Evolutionary conservation across 2,329 filamentous ascomycete species (phyloP).

Genomic region (Basipetospora chlamydospora): DNA sequence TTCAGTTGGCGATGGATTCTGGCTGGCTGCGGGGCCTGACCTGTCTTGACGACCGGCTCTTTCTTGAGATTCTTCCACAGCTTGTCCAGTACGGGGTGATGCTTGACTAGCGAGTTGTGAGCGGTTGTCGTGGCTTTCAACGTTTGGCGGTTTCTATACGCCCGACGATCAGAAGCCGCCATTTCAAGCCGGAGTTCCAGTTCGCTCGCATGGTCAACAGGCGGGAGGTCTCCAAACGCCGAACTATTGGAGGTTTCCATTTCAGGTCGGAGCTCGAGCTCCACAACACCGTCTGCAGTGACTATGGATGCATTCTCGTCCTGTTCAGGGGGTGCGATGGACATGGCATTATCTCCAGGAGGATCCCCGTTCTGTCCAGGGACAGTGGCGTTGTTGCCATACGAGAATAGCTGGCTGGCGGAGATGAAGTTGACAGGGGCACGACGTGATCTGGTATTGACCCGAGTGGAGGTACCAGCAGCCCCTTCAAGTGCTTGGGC

Average conservation of each 20-base stretch:
- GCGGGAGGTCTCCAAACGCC: constrained; percentile 16
- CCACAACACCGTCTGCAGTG: too few relatives aligned
- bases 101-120: constrained; percentile 14
- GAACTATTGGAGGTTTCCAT: constrained; percentile 15
- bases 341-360: too few relatives aligned
- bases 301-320: too few relatives aligned
- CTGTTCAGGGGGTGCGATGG: too few relatives aligned
- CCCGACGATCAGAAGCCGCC: constrained; percentile 17
- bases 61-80: constrained; percentile 74
- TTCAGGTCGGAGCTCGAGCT: constrained; percentile 3
- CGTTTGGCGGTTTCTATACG: constrained; percentile 15
- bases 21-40: constrained; percentile 34
- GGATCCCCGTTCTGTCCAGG: too few relatives aligned
- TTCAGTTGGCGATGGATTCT: constrained; percentile 76
- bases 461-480: too few relatives aligned
- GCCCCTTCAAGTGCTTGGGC: too few relatives aligned
- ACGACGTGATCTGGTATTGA: not conserved
- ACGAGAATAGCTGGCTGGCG: constrained; percentile 2
- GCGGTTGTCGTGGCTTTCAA: constrained; percentile 9
- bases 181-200: constrained; percentile 1
- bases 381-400: not conserved
- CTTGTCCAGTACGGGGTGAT: constrained; percentile 64
- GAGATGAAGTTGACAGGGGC: not conserved
- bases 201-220: constrained; percentile 3
- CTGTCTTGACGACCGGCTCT: constrained; percentile 48